A percentile compares a stretch with the other conserved stretches of the same genome.
Conservation (phyloP, 805 yeast species). For the Teunomyces stri region DNA sequence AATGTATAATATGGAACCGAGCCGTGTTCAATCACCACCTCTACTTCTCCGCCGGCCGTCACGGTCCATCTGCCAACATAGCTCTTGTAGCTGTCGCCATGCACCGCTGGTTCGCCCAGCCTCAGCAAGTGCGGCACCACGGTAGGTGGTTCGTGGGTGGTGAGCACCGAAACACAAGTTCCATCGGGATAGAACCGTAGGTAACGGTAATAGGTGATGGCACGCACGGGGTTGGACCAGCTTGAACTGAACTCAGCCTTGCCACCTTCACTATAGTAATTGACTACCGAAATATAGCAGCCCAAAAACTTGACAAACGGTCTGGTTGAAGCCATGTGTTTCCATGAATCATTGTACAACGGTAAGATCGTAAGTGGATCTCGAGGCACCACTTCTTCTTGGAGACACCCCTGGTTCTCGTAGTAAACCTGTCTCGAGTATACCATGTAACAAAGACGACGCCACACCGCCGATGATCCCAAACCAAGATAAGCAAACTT, state of each 20-base stretch:
- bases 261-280: conserved; percentile 82
- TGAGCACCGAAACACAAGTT: conserved; percentile 61
- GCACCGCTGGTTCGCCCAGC: conserved; percentile 3
- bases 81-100: conserved; percentile 30
- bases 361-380: conserved; percentile 29
- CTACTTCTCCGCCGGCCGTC: conserved; percentile 48
- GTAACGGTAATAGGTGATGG: conserved; percentile 87
- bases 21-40: conserved; percentile 53
- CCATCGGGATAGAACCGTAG: conserved; percentile 81
- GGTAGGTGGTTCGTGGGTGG: conserved; percentile 66
- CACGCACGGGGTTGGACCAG: conserved; percentile 73
- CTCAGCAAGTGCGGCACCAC: conserved; percentile 59
- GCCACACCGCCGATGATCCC: conserved; percentile 48
- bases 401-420: conserved; percentile 36
- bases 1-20: conserved; percentile 60
- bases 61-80: conserved; percentile 58
- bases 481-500: conserved; percentile 59
- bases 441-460: conserved; percentile 45
- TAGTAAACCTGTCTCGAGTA: conserved; percentile 57
- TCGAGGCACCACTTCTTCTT: conserved; percentile 34
- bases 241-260: conserved; percentile 61
- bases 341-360: conserved; percentile 37
- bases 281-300: conserved; percentile 79
- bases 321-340: conserved; percentile 54
- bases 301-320: conserved; percentile 84